Evolutionary conservation across 2,329 filamentous ascomycete species (phyloP).

Genomic region (Talaromyces islandicus): DNA sequence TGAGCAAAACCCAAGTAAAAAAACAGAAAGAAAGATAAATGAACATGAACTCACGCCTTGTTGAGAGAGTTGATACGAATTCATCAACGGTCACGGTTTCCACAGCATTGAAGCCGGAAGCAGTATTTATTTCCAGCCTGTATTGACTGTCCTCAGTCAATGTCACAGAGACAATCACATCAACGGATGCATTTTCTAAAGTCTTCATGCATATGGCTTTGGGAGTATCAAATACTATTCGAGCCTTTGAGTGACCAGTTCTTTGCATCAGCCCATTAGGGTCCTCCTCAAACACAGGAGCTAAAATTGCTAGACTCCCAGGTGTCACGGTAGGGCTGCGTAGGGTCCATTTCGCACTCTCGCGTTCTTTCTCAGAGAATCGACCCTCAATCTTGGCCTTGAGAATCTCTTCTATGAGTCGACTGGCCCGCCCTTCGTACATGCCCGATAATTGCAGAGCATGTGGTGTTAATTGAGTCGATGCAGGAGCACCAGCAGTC

Average conservation of each 20-base stretch:
- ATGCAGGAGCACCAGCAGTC: conserved; percentile 16
- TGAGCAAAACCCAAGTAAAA: conserved; percentile 12
- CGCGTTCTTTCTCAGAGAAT: conserved; percentile 76
- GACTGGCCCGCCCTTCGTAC: conserved; percentile 71
- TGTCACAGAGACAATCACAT: conserved; percentile 60
- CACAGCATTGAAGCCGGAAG: conserved; percentile 61
- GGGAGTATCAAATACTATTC: conserved; percentile 31
- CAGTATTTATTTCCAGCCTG: conserved; percentile 54
- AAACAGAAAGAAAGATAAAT: not conserved
- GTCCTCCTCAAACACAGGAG: conserved; percentile 38
- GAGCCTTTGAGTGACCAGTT: conserved; percentile 31
- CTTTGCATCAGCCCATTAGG: conserved; percentile 47
- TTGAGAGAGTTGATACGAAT: conserved; percentile 68
- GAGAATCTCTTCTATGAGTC: conserved; percentile 76
- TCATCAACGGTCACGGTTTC: conserved; percentile 69
- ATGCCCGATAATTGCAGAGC: conserved; percentile 67
- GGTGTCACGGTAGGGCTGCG: conserved; percentile 58
- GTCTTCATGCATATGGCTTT: conserved; percentile 24
- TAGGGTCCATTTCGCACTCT: conserved; percentile 73
- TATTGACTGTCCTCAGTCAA: conserved; percentile 57
- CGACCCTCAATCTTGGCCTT: conserved; percentile 82
- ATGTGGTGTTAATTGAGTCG: conserved; percentile 43
- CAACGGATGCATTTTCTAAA: conserved; percentile 30
- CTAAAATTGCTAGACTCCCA: conserved; percentile 50
- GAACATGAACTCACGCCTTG: conserved; percentile 56